Base-by-base conservation (phyloP, 2,329 filamentous ascomycete genomes). In the Cadophora sp. region DNA sequence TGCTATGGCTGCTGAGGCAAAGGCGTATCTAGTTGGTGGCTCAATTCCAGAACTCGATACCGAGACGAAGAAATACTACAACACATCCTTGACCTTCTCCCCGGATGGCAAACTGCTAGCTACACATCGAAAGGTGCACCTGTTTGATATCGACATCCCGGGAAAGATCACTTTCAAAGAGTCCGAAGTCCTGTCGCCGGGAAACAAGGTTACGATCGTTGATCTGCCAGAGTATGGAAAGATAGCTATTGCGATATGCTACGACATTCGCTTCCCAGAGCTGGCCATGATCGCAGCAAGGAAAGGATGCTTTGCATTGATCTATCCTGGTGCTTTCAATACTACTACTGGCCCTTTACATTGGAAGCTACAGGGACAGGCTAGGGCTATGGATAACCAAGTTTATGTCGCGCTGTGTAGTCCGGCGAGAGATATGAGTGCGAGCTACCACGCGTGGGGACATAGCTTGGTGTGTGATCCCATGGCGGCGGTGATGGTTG, bases 271-370 rank as follows among this genome's bases (percentile, higher is more conserved):
- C 50, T 99, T 99, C 83, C 95, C 96, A 0, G 96, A 98, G 81
- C 85, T 97, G 12, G 96, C 94, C 3, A 96, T 89, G 78, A 91
- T 98, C 66, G 95, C 95, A 0, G 93, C 95, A 24, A 86, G 96
- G 37, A 89, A 89, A 73, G 94, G 91, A n/a, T 91, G 89, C 67
- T 99, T 99, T 79, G 85, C 93, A 56, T 87, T 98, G 64, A 79
- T 98, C 22, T 98, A 97, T 80, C 96, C 96, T 0, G 96, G 94
- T n/a, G 96, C 96, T 0, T 99, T 99, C 85, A 99, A 98, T 81
- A 84, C 92, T 69, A 97, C 94, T 0, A 99, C 96, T 0, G 96
- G 96, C 0, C 91, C 92, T 6, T 81, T 98, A 79, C 96, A 99
- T 81, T 99, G 96, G 96, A 86, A 89, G 67, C 82, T 99, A 73